Evolutionary conservation across 768 basidiomycete genomes (phyloP).

Genomic region (Termitomyces sp.): DNA sequence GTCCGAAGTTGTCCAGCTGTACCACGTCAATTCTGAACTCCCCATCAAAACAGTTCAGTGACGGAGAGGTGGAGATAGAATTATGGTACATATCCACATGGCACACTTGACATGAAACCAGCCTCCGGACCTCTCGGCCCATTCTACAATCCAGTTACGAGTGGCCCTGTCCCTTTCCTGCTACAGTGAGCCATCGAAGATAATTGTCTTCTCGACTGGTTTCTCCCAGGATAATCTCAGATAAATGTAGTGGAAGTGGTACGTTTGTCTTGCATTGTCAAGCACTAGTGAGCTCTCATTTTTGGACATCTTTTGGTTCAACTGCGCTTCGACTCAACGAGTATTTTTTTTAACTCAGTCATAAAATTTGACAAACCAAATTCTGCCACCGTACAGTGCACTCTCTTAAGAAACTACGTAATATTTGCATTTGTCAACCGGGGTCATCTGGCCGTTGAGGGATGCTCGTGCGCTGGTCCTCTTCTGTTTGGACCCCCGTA

Average conservation of each 20-base stretch:
- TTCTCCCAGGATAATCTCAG: too few relatives aligned
- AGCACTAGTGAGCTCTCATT: neutral
- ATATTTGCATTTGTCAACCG: neutral
- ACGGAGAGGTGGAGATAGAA: too few relatives aligned
- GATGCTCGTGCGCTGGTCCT: neutral
- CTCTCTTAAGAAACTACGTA: too few relatives aligned
- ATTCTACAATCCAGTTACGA: neutral
- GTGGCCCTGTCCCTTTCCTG: too few relatives aligned
- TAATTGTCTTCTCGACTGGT: too few relatives aligned
- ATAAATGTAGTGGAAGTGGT: neutral
- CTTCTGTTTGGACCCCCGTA: neutral
- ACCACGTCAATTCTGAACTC: too few relatives aligned
- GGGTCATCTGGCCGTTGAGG: neutral
- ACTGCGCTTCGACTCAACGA: neutral
- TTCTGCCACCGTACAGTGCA: neutral
- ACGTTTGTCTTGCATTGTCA: too few relatives aligned
- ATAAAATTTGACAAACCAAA: neutral
- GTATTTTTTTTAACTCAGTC: neutral
- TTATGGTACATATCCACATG: neutral
- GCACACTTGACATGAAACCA: neutral
- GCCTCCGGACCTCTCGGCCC: neutral
- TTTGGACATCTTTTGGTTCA: neutral
- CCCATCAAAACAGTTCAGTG: too few relatives aligned
- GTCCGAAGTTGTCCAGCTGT: too few relatives aligned
- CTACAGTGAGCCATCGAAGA: too few relatives aligned